These are phyloP conservation scores for Phialocephala sp. DNA, from an alignment of 2,329 filamentous ascomycete species.

Conservation along the genomic window DNA sequence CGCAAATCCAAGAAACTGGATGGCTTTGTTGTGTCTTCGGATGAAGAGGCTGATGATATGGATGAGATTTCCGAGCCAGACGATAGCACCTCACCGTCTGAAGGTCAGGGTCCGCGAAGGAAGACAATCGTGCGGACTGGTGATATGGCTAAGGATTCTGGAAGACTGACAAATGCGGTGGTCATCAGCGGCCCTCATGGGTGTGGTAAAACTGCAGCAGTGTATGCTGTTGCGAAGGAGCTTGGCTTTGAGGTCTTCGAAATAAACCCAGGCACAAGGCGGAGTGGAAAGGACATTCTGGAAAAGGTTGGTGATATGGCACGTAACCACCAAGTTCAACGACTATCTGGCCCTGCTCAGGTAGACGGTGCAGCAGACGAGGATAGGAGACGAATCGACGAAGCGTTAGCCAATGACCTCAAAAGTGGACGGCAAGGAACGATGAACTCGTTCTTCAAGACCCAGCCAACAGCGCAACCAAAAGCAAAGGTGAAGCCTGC, in stretches of 20 bases:
- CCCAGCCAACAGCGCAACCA: constrained; percentile 46
- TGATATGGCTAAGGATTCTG: constrained; percentile 49
- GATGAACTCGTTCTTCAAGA: constrained; percentile 81
- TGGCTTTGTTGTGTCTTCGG: constrained; percentile 79
- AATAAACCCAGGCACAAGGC: constrained; percentile 81
- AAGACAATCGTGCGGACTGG: constrained; percentile 61
- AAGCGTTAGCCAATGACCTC: constrained; percentile 61
- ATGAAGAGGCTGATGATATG: constrained; percentile 74
- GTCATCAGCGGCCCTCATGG: constrained; percentile 88
- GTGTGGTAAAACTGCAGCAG: constrained; percentile 90
- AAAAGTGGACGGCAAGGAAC: constrained; percentile 76
- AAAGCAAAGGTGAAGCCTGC: constrained; percentile 30
- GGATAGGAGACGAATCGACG: constrained; percentile 43
- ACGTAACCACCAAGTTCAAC: constrained; percentile 85
- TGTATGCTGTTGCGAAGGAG: constrained; percentile 91
- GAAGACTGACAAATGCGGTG: constrained; percentile 74
- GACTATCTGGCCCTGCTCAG: constrained; percentile 46
- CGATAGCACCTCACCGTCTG: constrained; percentile 46
- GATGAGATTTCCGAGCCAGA: constrained; percentile 71
- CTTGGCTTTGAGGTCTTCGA: constrained; percentile 94
- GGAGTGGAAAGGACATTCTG: constrained; percentile 87
- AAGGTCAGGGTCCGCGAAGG: constrained; percentile 48
- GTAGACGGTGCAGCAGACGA: constrained; percentile 42
- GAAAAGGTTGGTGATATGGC: constrained; percentile 98
- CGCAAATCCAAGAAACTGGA: constrained; percentile 72